Conservation (phyloP, 192 early-diverging fungal species). For the Coemansia sp. region DNA sequence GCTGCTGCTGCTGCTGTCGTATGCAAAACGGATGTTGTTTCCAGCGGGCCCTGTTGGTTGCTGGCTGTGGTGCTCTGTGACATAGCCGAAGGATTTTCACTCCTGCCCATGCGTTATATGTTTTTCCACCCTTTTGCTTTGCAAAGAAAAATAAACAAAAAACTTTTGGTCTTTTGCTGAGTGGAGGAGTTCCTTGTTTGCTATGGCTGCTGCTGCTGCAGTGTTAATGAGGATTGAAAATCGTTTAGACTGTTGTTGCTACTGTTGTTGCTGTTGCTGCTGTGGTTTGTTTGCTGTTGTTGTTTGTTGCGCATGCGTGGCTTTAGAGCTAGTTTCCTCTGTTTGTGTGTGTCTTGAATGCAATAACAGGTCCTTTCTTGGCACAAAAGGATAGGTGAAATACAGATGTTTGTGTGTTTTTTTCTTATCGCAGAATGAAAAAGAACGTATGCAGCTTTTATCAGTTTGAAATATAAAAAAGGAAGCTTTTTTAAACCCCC, state of each 20-base stretch:
- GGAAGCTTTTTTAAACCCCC: no score
- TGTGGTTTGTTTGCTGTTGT: neutral
- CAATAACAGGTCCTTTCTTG: neutral
- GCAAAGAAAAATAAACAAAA: no score
- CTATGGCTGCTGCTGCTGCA: neutral
- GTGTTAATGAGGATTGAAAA: neutral
- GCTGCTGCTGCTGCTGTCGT: neutral
- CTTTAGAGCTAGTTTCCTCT: neutral
- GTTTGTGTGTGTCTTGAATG: neutral
- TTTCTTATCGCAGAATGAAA: no score
- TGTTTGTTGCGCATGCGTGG: neutral
- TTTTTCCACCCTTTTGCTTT: no score
- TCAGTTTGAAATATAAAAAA: no score
- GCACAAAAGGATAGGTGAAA: neutral
- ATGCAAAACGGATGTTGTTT: neutral
- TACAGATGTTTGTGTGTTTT: neutral
- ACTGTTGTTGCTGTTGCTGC: neutral
- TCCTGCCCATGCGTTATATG: no score
- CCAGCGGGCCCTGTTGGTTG: no score
- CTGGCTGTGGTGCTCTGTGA: no score
- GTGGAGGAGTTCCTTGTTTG: no score
- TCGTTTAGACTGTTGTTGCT: neutral
- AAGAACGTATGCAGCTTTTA: neutral
- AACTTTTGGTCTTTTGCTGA: no score
- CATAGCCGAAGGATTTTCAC: no score